Evolutionary conservation across 192 early-diverging fungal genomes (phyloP), one percentile per base, ranked within the genome.

Genomic region (Backusella liffmaniae): DNA sequence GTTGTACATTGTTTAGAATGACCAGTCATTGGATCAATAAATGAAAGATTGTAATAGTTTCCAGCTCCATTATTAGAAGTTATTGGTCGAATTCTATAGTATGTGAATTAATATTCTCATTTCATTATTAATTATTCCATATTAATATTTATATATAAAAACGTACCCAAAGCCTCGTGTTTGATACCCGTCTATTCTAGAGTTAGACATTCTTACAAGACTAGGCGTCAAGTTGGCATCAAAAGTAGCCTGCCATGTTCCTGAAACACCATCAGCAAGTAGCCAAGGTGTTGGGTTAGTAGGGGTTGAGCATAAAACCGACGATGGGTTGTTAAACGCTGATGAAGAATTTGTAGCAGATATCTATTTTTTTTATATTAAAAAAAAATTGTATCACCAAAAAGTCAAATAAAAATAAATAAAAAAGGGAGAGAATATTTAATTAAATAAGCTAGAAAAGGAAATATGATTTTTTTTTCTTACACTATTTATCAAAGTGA

Each of bases 1-100:
- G 70, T 62, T 12, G 84, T 84, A 70, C 85, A 86, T 53, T 75
- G 78, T 62, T 79, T 76, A 7, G 79, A 75, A 13, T 76, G 26
- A 15, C 79, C 74, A 4, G 89, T 86, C 16, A 53, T 41, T 8
- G 88, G 89, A 70, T 94, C 91, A 8, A 91, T 66, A 62, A 92
- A 94, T 3, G 88, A 85, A 53, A 71, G 39, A 49, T 39, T 41
- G 18, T 46, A 74, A 44, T 62, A 62, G 3, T 13, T 23, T 62
- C 53, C 53, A 23, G 4, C 53, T 1, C 1, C 56, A 29, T 29
- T 29, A 29, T 23, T 62, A 4, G 56, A 62, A 5, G n/a, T 26
- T 8, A 62, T 30, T 3, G 56, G 56, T 1, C 56, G 65, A 3
- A 74, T 46, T 26, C 73, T 74, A 46, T 23, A 32, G 5, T 10